Evolutionary conservation across 139 green algal genomes (phyloP).

Genomic region (Haematococcus sp.): DNA sequence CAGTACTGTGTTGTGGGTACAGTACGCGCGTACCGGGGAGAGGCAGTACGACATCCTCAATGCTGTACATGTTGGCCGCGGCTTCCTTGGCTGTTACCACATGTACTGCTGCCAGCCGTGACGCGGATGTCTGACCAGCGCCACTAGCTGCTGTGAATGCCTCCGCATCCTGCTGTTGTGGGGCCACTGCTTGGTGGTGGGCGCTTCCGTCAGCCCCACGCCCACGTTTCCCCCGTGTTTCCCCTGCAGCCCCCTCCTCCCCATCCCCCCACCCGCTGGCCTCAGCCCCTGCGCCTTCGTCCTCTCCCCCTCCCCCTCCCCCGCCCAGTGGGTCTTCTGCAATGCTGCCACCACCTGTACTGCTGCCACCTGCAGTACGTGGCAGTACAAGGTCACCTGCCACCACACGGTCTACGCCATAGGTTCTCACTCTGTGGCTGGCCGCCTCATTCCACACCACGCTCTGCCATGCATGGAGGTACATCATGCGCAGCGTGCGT

Average conservation of each 20-base stretch:
- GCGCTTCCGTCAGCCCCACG: not conserved
- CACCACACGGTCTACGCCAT: slow-evolving; percentile 52
- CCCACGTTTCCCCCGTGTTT: not conserved
- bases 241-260: not conserved
- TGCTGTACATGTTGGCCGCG: slow-evolving; percentile 37
- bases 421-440: slow-evolving; percentile 48
- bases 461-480: slow-evolving; percentile 92
- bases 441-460: slow-evolving; percentile 85
- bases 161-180: too few relatives aligned
- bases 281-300: slow-evolving; percentile 13
- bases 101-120: slow-evolving; percentile 47
- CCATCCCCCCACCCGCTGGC: not conserved
- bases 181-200: too few relatives aligned
- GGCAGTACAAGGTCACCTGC: slow-evolving; percentile 75
- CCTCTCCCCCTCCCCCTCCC: slow-evolving; percentile 1
- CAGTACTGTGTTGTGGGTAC: slow-evolving; percentile 42
- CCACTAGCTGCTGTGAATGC: not conserved
- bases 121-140: not conserved
- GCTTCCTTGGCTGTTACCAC: slow-evolving; percentile 79
- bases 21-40: slow-evolving; percentile 64
- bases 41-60: slow-evolving; percentile 87
- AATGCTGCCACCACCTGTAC: slow-evolving; percentile 12
- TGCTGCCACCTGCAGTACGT: not conserved
- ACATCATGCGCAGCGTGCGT: slow-evolving; percentile 84
- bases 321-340: not conserved